Conservation (phyloP, 805 yeast genomes). For the Komagataella populi region DNA sequence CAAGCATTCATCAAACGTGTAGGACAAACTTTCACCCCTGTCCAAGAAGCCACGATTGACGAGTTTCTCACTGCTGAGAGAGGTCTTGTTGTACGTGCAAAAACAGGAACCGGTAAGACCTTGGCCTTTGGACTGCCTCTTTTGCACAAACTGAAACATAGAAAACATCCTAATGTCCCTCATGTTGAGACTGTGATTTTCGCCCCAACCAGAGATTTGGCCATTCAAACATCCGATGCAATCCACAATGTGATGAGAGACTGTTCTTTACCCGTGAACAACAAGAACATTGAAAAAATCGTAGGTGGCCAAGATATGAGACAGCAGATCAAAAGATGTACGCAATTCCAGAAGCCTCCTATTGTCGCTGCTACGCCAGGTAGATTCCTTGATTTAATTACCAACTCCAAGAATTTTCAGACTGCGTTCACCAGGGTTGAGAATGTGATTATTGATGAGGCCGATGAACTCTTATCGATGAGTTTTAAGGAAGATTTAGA, state of each 20-base stretch:
- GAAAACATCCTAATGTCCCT: conserved; percentile 13
- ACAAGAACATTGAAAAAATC: conserved; percentile 30
- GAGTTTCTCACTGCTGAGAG: conserved; percentile 36
- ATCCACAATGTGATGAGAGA: conserved; percentile 29
- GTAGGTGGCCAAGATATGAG: conserved; percentile 53
- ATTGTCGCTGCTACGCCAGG: conserved; percentile 87
- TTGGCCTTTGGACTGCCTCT: conserved; percentile 79
- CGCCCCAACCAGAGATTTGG: conserved; percentile 88
- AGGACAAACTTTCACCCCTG: conserved; percentile 46
- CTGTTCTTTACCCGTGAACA: conserved; percentile 3
- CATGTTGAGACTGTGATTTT: conserved; percentile 52
- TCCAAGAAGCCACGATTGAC: conserved; percentile 49
- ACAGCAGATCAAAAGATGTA: conserved; percentile 19
- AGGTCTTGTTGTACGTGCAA: conserved; percentile 78
- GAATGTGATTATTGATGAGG: conserved; percentile 77
- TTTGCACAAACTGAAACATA: conserved; percentile 35
- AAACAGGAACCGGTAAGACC: conserved; percentile 94
- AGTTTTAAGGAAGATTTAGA: conserved; percentile 64
- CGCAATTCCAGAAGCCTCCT: conserved; percentile 26
- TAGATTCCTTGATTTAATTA: conserved; percentile 52
- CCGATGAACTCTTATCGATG: conserved; percentile 73
- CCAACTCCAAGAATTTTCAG: conserved; percentile 27
- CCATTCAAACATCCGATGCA: conserved; percentile 66
- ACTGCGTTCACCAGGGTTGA: conserved; percentile 37
- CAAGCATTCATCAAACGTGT: conserved; percentile 20